Evolutionary conservation across 2,329 filamentous ascomycete genomes (phyloP), one percentile per base, ranked within the genome.

Genomic region (Hypoxylon sp.): DNA sequence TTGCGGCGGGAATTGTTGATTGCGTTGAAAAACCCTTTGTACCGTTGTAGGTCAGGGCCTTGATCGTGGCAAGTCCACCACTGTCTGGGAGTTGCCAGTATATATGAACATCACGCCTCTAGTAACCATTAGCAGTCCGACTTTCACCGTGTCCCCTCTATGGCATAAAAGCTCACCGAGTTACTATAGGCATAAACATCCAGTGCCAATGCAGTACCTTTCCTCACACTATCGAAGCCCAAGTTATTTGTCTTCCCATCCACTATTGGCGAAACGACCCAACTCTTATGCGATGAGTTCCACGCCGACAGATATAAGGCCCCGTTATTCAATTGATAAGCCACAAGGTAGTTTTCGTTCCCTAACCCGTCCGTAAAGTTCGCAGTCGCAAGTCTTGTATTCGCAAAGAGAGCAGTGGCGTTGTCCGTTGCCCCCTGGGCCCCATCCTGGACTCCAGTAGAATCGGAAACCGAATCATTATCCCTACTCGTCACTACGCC

Each of bases 341-440:
- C 63, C 3, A 77, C 60, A 19, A 77, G 36, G 53, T 69, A 75
- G 30, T 76, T 76, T 9, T 74, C 63, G 53, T 74, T 60, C 21
- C 73, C 73, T 9, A 68, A 66, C 17, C 60, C 57, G 48, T 77
- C 75, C 2, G 71, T 75, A 52, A 76, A 77, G 56, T 76, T 76
- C 21, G 72, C 70, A 1, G 74, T 69, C n/a, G 75, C 74, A 23
- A 77, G 67, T 28, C 52, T 69, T 17, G 74, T 75, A 4, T 57
- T 55, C n/a, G 51, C 43, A 21, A 41, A 65, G 2, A 73, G 49
- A 28, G 53, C 59, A 9, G 46, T 65, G 9, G 17, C 50, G 30
- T 65, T 52, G 13, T n/a, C 5, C 4, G 59, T 50, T 25, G 58
- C 45, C 13, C 14, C 53, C 17, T 19, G 14, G 23, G 46, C 19